Percentiles rank a stretch among this genome's conserved stretches.
Conservation (phyloP, 2,329 filamentous ascomycete genomes). For the Sporothrix pseudoabietina region DNA sequence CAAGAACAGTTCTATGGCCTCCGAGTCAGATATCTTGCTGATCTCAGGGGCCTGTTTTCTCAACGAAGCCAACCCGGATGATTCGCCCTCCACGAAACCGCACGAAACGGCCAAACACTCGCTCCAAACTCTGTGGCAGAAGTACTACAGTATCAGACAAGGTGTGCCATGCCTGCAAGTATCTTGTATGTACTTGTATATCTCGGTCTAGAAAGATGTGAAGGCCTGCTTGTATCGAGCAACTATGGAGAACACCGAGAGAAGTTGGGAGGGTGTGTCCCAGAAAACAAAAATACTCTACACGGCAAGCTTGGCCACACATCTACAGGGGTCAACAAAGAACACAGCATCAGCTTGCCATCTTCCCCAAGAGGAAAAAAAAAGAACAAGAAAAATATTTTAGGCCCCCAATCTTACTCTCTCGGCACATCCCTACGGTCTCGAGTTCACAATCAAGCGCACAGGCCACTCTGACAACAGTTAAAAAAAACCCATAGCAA, state of each 20-base stretch:
- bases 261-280: not conserved
- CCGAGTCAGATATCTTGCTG: not conserved
- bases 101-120: conserved; percentile 1
- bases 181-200: not conserved
- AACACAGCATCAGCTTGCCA: not conserved
- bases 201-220: not conserved
- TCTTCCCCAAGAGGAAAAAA: not conserved
- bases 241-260: not conserved
- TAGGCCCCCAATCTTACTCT: not conserved
- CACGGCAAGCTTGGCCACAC: not conserved
- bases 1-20: not conserved
- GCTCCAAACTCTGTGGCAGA: not conserved
- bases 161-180: not conserved
- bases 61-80: conserved; percentile 3
- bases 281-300: not conserved
- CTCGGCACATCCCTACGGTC: not conserved
- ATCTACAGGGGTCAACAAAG: conserved; percentile 5
- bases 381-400: not conserved
- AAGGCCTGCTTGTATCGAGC: not conserved
- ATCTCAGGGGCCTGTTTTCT: not conserved
- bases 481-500: not conserved
- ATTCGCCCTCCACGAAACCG: not conserved
- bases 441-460: not conserved
- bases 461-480: not conserved
- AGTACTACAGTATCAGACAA: not conserved